Base-by-base conservation (phyloP, 331 rosid species). In the Phaseolus coccineus region DNA sequence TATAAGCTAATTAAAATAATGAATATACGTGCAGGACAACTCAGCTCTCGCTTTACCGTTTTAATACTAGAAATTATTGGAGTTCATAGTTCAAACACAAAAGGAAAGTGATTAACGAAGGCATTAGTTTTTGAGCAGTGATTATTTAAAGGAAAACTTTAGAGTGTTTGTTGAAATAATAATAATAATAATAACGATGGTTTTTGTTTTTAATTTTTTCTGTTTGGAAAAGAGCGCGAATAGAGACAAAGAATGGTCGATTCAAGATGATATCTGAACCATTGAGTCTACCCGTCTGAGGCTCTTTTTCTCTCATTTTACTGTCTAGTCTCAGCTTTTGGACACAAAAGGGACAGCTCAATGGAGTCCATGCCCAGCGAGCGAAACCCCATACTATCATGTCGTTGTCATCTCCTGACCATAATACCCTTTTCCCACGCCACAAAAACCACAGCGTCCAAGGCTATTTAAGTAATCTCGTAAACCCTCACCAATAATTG, bases 11-110 rank as follows among this genome's bases (percentile, higher is more conserved):
- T 81, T 70, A 80, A 19, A 80, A 65, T 73, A 84, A 25, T 33
- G 22, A 62, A 59, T 77, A 70, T 89, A 80, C 82, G 78, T 89
- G 88, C 85, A 77, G 37, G 87, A 77, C 93, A 87, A 81, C 89
- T 76, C 86, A 67, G 35, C 31, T 69, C 15, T 3, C 50, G 8
- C 47, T 53, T 66, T 59, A 19, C 2, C 57, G 16, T 31, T 72
- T 28, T 27, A 15, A 56, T 56, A 50, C 19, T 27, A 2, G 30
- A 33, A 39, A 77, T 42, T 59, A 73, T 25, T 73, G 22, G 1
- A 6, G 37, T n/a, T 51, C n/a, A 33, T 2, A 52, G 13, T 63
- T 64, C 48, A 35, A 8, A 64, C 25, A 15, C 25, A n/a, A n/a
- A 33, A 62, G 39, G 6, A 33, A 28, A 13, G 4, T 19, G 22